A percentile compares a stretch with the other conserved stretches of the same genome.
Evolutionary conservation across 106 monocot genomes (phyloP).

Genomic region (Vanilla planifolia): DNA sequence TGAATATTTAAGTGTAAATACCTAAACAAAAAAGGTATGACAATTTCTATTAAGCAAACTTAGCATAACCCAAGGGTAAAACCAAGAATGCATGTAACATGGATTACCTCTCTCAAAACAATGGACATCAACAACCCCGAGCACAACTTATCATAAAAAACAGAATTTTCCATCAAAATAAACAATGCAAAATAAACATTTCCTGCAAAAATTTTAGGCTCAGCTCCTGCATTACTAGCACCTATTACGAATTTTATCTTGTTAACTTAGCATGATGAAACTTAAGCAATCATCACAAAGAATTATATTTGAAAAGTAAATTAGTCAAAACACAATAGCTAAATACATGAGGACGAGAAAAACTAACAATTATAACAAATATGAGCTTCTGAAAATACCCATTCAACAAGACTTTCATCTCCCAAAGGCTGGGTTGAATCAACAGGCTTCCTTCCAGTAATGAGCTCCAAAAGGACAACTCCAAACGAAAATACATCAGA

Average conservation of each 20-base stretch:
- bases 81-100: neutral
- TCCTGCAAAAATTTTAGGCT: too few species aligned
- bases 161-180: neutral
- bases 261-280: too few species aligned
- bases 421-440: conserved; percentile 61
- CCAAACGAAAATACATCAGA: conserved; percentile 81
- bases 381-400: conserved; percentile 28
- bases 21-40: too few species aligned
- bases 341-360: neutral
- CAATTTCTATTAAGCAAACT: too few species aligned
- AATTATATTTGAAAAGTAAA: neutral
- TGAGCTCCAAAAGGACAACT: conserved; percentile 75
- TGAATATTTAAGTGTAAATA: too few species aligned
- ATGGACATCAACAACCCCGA: neutral
- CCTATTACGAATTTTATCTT: too few species aligned
- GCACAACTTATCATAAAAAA: neutral
- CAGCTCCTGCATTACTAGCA: too few species aligned
- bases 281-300: too few species aligned
- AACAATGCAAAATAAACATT: too few species aligned
- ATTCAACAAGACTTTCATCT: conserved; percentile 84
- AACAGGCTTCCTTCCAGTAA: conserved; percentile 68
- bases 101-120: neutral
- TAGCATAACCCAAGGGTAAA: neutral
- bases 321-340: too few species aligned
- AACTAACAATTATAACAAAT: conserved; percentile 1